Evolutionary conservation across 2,329 filamentous ascomycete genomes (phyloP).

Genomic region (Hypoxylon sp.): DNA sequence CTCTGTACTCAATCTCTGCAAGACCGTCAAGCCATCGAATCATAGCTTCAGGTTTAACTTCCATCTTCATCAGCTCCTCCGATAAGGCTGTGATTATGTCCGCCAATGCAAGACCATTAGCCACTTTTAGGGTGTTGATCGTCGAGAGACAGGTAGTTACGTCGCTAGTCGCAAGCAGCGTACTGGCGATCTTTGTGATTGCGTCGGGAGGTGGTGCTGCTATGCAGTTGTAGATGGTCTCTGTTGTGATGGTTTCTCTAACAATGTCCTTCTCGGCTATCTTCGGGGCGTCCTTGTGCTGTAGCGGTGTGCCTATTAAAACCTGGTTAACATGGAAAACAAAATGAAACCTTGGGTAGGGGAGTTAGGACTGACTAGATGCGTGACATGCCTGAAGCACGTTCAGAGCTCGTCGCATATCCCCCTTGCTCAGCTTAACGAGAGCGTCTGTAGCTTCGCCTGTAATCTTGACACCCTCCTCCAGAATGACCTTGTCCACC

Average conservation of each 20-base stretch:
- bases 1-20: slow-evolving; percentile 91
- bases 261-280: slow-evolving; percentile 75
- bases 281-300: slow-evolving; percentile 71
- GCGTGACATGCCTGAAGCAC: slow-evolving; percentile 97
- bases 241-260: slow-evolving; percentile 85
- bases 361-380: slow-evolving; percentile 74
- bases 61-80: slow-evolving; percentile 85
- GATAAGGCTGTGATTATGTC: slow-evolving; percentile 91
- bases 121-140: slow-evolving; percentile 87
- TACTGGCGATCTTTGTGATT: slow-evolving; percentile 86
- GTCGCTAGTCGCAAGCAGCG: slow-evolving; percentile 85
- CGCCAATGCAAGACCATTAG: slow-evolving; percentile 89
- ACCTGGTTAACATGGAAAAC: slow-evolving; percentile 17
- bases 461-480: slow-evolving; percentile 88
- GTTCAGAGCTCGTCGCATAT: slow-evolving; percentile 95
- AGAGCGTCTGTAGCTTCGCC: slow-evolving; percentile 85
- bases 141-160: slow-evolving; percentile 91
- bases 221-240: slow-evolving; percentile 98
- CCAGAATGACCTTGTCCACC: slow-evolving; percentile 90
- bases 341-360: not conserved
- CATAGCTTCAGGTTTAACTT: slow-evolving; percentile 88
- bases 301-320: slow-evolving; percentile 74
- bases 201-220: slow-evolving; percentile 93
- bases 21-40: slow-evolving; percentile 92
- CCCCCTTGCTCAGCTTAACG: slow-evolving; percentile 89